These are phyloP conservation scores for Pontederia paniculata DNA, from an alignment of 176 grass and related monocot genomes.

Conservation along the genomic window DNA sequence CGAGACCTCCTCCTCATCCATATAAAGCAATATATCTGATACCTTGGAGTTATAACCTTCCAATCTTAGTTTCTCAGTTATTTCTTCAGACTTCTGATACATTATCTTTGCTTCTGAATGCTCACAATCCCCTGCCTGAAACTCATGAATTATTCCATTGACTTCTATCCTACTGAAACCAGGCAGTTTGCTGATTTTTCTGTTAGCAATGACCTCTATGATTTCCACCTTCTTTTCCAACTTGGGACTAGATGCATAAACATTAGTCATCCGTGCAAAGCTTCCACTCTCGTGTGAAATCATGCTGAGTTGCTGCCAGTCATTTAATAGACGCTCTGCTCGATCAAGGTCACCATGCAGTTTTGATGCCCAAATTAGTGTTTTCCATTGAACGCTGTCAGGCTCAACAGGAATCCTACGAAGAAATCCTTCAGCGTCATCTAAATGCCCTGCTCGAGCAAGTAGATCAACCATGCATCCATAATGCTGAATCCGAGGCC, in stretches of 20 bases:
- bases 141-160: conserved; percentile 30
- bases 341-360: conserved; percentile 23
- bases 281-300: conserved; percentile 21
- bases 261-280: conserved; percentile 24
- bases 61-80: conserved; percentile 10
- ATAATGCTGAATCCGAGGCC: conserved; percentile 19
- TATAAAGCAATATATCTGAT: conserved; percentile 21
- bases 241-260: conserved; percentile 17
- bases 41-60: conserved; percentile 8
- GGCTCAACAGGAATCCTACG: conserved; percentile 14
- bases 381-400: conserved; percentile 22
- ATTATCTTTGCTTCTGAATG: conserved; percentile 24
- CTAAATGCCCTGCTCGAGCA: conserved; percentile 24
- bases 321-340: conserved; percentile 17
- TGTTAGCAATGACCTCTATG: conserved; percentile 30
- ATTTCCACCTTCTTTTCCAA: conserved; percentile 25
- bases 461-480: conserved; percentile 47
- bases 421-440: conserved; percentile 23
- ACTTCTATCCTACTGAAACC: conserved; percentile 34
- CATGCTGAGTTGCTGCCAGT: conserved; percentile 17
- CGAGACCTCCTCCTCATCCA: conserved; percentile 36
- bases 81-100: conserved; percentile 29
- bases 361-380: conserved; percentile 23
- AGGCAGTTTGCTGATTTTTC: conserved; percentile 33
- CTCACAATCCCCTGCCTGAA: conserved; percentile 27